phyloP scores from a whole-genome alignment of 2,329 filamentous ascomycete species.

The Orbilia ellipsospora region DNA sequence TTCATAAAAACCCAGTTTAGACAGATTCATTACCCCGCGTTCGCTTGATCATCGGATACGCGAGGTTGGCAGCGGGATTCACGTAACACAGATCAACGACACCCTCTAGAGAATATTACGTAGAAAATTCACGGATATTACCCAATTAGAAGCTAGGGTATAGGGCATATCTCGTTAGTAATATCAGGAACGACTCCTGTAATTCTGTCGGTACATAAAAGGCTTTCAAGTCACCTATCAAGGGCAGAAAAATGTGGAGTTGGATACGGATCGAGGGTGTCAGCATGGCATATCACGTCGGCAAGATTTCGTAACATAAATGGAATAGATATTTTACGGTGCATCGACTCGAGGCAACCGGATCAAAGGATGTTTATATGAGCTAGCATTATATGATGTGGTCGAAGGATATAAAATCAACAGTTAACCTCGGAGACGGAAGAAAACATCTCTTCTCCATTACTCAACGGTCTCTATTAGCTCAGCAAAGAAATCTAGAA shows the following conservation, averaged over 20 bases:
- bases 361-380: slow-evolving; percentile 11
- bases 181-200: slow-evolving; percentile 2
- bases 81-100: slow-evolving; percentile 8
- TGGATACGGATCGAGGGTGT: neutral
- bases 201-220: neutral
- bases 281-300: neutral
- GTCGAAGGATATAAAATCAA: slow-evolving; percentile 7
- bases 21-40: slow-evolving; percentile 17
- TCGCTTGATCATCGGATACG: slow-evolving; percentile 7
- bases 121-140: neutral
- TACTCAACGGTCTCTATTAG: neutral
- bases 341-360: slow-evolving; percentile 16
- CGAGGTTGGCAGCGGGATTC: slow-evolving; percentile 30
- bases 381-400: no score
- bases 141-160: neutral
- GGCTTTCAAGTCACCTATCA: neutral
- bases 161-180: slow-evolving; percentile 3
- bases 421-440: neutral
- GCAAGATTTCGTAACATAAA: neutral
- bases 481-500: no score
- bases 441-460: neutral
- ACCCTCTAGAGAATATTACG: neutral
- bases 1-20: neutral
- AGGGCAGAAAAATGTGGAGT: neutral
- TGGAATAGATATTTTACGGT: slow-evolving; percentile 1